A percentile compares a stretch with the other conserved stretches of the same genome.
Evolutionary conservation across 805 yeast genomes (phyloP).

Genomic region (Ogataea philodendri): DNA sequence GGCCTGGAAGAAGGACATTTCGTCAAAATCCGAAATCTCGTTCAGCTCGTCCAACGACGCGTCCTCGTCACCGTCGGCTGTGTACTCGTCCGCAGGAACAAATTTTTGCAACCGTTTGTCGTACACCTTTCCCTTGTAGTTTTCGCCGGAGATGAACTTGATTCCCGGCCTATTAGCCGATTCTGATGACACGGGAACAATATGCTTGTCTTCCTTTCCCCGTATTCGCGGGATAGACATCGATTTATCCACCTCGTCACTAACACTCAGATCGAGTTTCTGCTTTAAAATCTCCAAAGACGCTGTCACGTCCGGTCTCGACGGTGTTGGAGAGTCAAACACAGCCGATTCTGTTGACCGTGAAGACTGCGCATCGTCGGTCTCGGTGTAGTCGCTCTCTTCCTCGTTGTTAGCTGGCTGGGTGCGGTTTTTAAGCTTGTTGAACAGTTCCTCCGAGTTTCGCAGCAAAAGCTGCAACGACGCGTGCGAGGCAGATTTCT

Average conservation of each 20-base stretch:
- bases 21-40: slow-evolving; percentile 27
- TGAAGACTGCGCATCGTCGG: no score
- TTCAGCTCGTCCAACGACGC: slow-evolving; percentile 20
- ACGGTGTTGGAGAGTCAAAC: slow-evolving; percentile 17
- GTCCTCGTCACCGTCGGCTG: slow-evolving; percentile 7
- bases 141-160: slow-evolving; percentile 33
- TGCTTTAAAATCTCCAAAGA: slow-evolving; percentile 21
- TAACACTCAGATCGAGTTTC: slow-evolving; percentile 17
- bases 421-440: slow-evolving; percentile 24
- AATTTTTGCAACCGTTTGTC: slow-evolving; percentile 29
- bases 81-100: slow-evolving; percentile 24
- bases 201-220: slow-evolving; percentile 8
- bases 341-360: slow-evolving; percentile 6
- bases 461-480: slow-evolving; percentile 23
- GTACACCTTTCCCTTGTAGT: slow-evolving; percentile 31
- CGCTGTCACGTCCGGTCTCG: slow-evolving; percentile 22
- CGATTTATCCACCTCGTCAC: slow-evolving; percentile 10
- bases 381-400: slow-evolving; percentile 21
- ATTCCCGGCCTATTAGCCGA: slow-evolving; percentile 29
- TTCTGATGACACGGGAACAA: no score
- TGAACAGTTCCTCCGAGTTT: slow-evolving; percentile 28
- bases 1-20: slow-evolving; percentile 48
- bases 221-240: slow-evolving; percentile 23
- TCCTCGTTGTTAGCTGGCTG: slow-evolving; percentile 13
- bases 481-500: slow-evolving; percentile 19